Conservation (phyloP, 768 basidiomycete genomes). For the Tricholoma flavovirens region DNA sequence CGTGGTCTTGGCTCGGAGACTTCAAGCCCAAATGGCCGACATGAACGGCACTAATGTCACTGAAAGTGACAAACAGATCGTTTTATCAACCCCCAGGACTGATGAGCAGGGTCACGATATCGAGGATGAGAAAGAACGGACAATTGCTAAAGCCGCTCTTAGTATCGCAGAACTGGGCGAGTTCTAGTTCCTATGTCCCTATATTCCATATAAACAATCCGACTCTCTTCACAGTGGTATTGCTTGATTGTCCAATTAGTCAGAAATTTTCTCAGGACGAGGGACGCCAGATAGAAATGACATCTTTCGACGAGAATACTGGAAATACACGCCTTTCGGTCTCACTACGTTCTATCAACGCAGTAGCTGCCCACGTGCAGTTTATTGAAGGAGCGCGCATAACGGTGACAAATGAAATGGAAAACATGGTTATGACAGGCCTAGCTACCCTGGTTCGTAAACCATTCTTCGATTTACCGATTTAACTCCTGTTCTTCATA, state of each 20-base stretch:
- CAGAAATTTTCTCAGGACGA: not conserved
- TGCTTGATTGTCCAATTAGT: conserved; percentile 39
- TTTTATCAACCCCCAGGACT: conserved; percentile 7
- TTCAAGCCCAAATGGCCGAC: conserved; percentile 82
- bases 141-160: conserved; percentile 90
- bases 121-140: conserved; percentile 80
- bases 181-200: conserved; percentile 19
- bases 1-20: conserved; percentile 70
- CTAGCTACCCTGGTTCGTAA: conserved; percentile 65
- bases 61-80: conserved; percentile 10
- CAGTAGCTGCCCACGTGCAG: conserved; percentile 63
- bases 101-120: conserved; percentile 30
- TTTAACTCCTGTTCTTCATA: not conserved
- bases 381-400: conserved; percentile 67
- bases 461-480: not conserved
- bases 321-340: conserved; percentile 26
- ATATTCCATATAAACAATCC: not conserved
- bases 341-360: conserved; percentile 67
- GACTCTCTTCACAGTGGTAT: conserved; percentile 31
- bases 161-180: conserved; percentile 86
- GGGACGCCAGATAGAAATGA: conserved; percentile 7
- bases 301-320: conserved; percentile 9
- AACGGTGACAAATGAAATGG: conserved; percentile 81
- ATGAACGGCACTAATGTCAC: conserved; percentile 34
- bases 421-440: conserved; percentile 80